phyloP scores from a whole-genome alignment of 352 stramenopile genomes.

The Heterotrichella gracilis region DNA sequence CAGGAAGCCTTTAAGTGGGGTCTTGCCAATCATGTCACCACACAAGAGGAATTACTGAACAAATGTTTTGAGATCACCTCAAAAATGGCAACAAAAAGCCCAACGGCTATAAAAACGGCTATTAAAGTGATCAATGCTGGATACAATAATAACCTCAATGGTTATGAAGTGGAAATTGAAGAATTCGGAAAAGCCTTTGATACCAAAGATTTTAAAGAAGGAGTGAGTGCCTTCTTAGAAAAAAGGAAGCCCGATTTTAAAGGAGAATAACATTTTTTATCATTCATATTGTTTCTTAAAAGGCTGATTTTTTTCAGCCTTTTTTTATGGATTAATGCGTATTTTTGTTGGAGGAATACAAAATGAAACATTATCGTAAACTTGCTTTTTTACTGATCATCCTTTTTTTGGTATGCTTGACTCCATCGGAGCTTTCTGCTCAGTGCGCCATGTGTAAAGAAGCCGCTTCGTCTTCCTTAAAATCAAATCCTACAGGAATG shows the following conservation, averaged over 20 bases:
- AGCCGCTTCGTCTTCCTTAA: too few species aligned
- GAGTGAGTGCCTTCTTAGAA: not conserved
- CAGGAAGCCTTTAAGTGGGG: not conserved
- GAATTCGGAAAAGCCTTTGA: not conserved
- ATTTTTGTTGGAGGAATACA: too few species aligned
- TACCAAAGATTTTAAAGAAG: constrained; percentile 9
- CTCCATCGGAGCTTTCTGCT: too few species aligned
- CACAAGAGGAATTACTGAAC: not conserved
- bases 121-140: not conserved
- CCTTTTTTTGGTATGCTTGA: too few species aligned
- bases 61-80: not conserved
- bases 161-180: not conserved
- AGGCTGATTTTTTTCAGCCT: too few species aligned
- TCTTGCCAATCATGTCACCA: not conserved
- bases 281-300: too few species aligned
- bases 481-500: too few species aligned
- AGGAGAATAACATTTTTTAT: too few species aligned
- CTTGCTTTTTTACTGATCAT: too few species aligned
- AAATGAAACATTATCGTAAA: too few species aligned
- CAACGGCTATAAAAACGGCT: not conserved
- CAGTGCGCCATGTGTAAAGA: too few species aligned
- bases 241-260: not conserved
- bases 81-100: not conserved
- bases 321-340: too few species aligned
- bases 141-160: not conserved